phyloP scores from a whole-genome alignment of 2,329 filamentous ascomycete species.

The Exutisphaerella laricina region DNA sequence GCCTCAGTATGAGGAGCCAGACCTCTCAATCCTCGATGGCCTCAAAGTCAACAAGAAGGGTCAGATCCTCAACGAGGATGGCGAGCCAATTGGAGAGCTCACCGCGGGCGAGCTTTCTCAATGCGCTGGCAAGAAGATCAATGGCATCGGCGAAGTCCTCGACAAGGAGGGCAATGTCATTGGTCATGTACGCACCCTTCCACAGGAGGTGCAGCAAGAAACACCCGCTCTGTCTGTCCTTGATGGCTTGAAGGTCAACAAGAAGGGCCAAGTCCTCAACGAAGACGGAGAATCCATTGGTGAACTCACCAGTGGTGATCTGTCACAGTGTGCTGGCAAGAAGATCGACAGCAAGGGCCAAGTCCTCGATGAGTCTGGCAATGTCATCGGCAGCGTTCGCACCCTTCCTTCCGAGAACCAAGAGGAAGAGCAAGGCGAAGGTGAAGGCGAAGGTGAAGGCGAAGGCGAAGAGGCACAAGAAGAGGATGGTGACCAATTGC shows the following conservation, averaged over 20 bases:
- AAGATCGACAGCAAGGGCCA: constrained; percentile 60
- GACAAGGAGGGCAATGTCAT: constrained; percentile 60
- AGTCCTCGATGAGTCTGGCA: constrained; percentile 56
- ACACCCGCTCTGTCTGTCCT: constrained; percentile 40
- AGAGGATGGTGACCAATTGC: constrained; percentile 35
- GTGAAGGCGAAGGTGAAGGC: constrained; percentile 31
- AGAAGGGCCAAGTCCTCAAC: constrained; percentile 51
- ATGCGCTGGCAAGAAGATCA: constrained; percentile 61
- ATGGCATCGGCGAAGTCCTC: constrained; percentile 59
- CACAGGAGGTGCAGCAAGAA: constrained; percentile 37
- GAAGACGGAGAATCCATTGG: constrained; percentile 51
- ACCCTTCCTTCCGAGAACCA: constrained; percentile 40
- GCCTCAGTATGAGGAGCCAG: constrained; percentile 30
- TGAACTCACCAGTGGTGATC: constrained; percentile 52
- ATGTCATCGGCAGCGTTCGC: constrained; percentile 55
- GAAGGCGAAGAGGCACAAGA: constrained; percentile 32
- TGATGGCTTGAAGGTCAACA: constrained; percentile 53
- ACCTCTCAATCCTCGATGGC: constrained; percentile 46
- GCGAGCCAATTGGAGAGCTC: constrained; percentile 50
- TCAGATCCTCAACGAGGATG: constrained; percentile 48
- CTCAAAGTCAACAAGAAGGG: constrained; percentile 57
- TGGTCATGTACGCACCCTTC: constrained; percentile 53
- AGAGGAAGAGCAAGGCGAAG: constrained; percentile 28
- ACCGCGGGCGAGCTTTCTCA: constrained; percentile 54
- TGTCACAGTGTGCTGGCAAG: constrained; percentile 58